phyloP scores from a whole-genome alignment of 192 early-diverging fungal species.

The Coemansia sp. region DNA sequence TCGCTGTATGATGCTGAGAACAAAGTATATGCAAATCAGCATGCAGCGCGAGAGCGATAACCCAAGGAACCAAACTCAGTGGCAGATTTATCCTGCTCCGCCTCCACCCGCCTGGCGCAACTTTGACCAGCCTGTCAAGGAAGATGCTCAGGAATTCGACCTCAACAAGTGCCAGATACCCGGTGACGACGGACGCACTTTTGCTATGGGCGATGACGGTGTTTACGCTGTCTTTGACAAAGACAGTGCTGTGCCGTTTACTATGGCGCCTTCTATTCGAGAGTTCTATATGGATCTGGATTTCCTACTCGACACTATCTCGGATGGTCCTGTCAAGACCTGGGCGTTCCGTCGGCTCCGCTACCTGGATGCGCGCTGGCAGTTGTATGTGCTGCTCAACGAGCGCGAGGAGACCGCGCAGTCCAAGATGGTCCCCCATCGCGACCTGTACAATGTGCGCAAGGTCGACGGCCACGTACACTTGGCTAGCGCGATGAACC shows the following conservation, averaged over 20 bases:
- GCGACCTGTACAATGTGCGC: constrained; percentile 97
- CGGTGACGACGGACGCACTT: constrained; percentile 24
- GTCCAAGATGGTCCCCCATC: constrained; percentile 89
- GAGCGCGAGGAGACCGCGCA: constrained; percentile 95
- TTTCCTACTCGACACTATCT: constrained; percentile 73
- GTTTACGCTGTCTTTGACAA: constrained; percentile 65
- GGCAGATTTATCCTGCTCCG: constrained; percentile 87
- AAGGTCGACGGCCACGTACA: constrained; percentile 98
- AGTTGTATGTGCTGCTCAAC: constrained; percentile 89
- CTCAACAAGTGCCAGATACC: not conserved
- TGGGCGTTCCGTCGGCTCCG: constrained; percentile 88
- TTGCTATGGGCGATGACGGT: constrained; percentile 63
- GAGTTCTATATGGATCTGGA: constrained; percentile 91
- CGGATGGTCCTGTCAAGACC: constrained; percentile 90
- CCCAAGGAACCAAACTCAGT: constrained; percentile 77
- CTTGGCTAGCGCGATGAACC: constrained; percentile 93
- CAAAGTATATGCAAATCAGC: constrained; percentile 81
- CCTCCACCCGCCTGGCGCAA: constrained; percentile 75
- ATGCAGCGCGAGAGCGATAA: constrained; percentile 79
- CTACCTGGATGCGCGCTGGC: constrained; percentile 92
- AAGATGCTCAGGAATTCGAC: not conserved
- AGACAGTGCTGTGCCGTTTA: constrained; percentile 35
- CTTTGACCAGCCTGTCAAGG: constrained; percentile 28
- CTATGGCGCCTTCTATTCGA: constrained; percentile 68
- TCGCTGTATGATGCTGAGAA: constrained; percentile 76